Evolutionary conservation across 495 filamentous ascomycete species (phyloP).

Genomic region (Viridothelium virens): DNA sequence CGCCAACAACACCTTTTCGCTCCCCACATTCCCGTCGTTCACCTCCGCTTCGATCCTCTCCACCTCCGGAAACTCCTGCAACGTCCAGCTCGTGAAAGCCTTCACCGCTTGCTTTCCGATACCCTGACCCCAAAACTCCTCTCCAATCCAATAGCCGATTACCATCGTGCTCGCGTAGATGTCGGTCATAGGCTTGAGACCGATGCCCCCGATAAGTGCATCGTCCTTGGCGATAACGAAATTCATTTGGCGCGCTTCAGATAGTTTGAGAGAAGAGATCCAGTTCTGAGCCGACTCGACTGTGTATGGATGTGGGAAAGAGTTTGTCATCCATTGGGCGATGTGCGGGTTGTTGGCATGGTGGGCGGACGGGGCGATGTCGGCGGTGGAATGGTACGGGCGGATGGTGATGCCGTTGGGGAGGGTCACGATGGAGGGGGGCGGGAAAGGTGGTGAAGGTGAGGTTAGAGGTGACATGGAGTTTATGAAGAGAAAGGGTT

Average conservation of each 20-base stretch:
- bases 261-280: constrained; percentile 21
- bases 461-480: too few species aligned
- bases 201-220: constrained; percentile 29
- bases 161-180: constrained; percentile 27
- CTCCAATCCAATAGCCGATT: constrained; percentile 35
- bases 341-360: constrained; percentile 26
- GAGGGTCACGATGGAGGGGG: constrained; percentile 12
- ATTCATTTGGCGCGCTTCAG: constrained; percentile 11
- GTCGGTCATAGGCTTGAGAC: constrained; percentile 28
- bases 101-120: constrained; percentile 24
- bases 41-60: constrained; percentile 24
- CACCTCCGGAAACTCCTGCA: constrained; percentile 21
- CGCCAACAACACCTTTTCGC: constrained; percentile 25
- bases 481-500: too few species aligned
- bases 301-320: constrained; percentile 32
- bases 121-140: constrained; percentile 28
- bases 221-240: constrained; percentile 24
- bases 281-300: constrained; percentile 24
- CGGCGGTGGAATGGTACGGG: constrained; percentile 21
- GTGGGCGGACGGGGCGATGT: constrained; percentile 21
- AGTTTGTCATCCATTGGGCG: constrained; percentile 27
- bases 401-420: constrained; percentile 23
- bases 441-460: not conserved
- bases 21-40: constrained; percentile 26
- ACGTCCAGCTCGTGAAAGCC: constrained; percentile 29